Evolutionary conservation across 306 rosid species (phyloP).

Genomic region (Astragalus membranaceus): DNA sequence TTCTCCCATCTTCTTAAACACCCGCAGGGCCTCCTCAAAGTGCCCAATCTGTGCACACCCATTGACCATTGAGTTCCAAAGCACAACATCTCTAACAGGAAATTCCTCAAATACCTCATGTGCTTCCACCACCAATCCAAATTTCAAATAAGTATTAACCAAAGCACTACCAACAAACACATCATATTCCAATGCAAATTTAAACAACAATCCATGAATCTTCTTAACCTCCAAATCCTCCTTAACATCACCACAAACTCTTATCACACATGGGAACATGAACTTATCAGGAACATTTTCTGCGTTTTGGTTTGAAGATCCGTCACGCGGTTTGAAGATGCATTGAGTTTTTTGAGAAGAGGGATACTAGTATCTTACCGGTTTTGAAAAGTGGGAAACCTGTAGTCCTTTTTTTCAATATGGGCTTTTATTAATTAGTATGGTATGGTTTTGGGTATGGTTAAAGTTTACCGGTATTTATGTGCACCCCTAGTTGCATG

Average conservation of each 20-base stretch:
- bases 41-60: constrained; percentile 62
- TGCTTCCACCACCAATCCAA: constrained; percentile 51
- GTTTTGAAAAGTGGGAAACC: too few relatives aligned
- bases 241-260: constrained; percentile 42
- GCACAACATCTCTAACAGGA: constrained; percentile 66
- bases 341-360: too few relatives aligned
- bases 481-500: too few relatives aligned
- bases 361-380: too few relatives aligned
- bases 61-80: constrained; percentile 83
- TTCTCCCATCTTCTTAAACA: constrained; percentile 51
- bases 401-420: too few relatives aligned
- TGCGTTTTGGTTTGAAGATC: too few relatives aligned
- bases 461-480: too few relatives aligned
- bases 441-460: too few relatives aligned
- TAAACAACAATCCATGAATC: constrained; percentile 65
- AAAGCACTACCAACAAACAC: constrained; percentile 78
- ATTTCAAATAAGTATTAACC: constrained; percentile 56
- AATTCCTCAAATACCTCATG: constrained; percentile 55
- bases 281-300: constrained; percentile 64
- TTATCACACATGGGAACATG: constrained; percentile 67
- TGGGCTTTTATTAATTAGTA: too few relatives aligned
- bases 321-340: too few relatives aligned
- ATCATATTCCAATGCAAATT: constrained; percentile 69
- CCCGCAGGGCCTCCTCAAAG: constrained; percentile 56
- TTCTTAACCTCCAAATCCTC: constrained; percentile 51